A percentile compares a stretch with the other conserved stretches of the same genome.
Conservation (phyloP, 371 early-diverging fungal species). For the Zopfochytrium polystomum region DNA sequence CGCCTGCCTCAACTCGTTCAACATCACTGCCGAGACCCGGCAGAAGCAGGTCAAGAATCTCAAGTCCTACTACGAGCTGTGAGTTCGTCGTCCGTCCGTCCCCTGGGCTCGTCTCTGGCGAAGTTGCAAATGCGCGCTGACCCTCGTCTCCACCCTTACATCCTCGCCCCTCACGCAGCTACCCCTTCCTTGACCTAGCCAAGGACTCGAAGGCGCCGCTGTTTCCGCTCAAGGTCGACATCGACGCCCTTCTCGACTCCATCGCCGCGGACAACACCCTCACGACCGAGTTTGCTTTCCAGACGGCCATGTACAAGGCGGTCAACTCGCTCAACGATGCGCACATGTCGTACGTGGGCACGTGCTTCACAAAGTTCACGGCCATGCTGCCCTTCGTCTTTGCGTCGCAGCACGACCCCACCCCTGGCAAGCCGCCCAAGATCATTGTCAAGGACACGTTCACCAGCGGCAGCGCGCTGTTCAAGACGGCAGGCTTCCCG, state of each 20-base stretch:
- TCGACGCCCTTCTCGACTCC: not conserved
- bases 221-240: constrained; percentile 5
- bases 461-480: too few species aligned
- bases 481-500: too few species aligned
- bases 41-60: not conserved
- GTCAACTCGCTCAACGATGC: constrained; percentile 15
- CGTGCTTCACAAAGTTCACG: constrained; percentile 7
- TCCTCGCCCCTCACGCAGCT: constrained; percentile 6
- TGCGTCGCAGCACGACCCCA: too few species aligned
- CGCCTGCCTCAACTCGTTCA: not conserved
- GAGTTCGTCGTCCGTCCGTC: not conserved
- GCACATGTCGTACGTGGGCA: constrained; percentile 7
- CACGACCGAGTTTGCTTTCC: constrained; percentile 13
- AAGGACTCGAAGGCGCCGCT: constrained; percentile 3
- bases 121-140: too few species aligned
- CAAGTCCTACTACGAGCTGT: not conserved
- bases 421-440: too few species aligned
- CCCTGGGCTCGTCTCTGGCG: too few species aligned
- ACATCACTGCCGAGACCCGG: not conserved
- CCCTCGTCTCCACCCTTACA: too few species aligned
- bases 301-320: not conserved
- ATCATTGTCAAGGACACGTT: too few species aligned
- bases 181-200: constrained; percentile 17
- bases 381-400: constrained; percentile 20
- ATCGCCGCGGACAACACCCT: constrained; percentile 7